A percentile compares a stretch with the other conserved stretches of the same genome.
phyloP scores from a whole-genome alignment of 176 grass and related monocot genomes.

The Tillandsia fasciculata region DNA sequence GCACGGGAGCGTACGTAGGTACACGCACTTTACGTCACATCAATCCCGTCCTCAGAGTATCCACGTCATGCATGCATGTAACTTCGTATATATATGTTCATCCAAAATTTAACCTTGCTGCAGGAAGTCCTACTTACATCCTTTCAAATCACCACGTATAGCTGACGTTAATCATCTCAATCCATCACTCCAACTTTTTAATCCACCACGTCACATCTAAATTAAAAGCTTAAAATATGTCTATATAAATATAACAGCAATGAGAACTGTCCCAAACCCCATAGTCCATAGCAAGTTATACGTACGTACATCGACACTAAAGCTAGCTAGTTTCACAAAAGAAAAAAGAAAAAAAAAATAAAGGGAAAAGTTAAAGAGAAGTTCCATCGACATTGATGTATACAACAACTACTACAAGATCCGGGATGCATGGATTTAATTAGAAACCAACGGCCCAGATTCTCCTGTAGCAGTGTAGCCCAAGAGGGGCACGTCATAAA shows the following conservation, averaged over 20 bases:
- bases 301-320: too few species aligned
- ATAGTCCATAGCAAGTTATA: too few species aligned
- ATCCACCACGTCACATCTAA: conserved; percentile 19
- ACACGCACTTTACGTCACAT: conserved; percentile 33
- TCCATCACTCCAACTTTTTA: conserved; percentile 24
- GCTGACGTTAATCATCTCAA: conserved; percentile 46
- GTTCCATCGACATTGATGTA: background rate
- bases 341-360: too few species aligned
- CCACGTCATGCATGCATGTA: conserved; percentile 33
- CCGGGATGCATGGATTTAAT: conserved; percentile 19
- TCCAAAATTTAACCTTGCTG: background rate
- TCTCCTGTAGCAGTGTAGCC: conserved; percentile 26
- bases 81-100: background rate
- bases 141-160: conserved; percentile 31
- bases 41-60: conserved; percentile 32
- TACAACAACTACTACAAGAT: background rate
- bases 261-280: too few species aligned
- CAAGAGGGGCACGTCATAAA: conserved; percentile 6
- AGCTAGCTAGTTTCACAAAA: too few species aligned
- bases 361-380: background rate
- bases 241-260: background rate
- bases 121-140: conserved; percentile 7
- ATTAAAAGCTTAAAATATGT: background rate
- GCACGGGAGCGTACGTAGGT: background rate
- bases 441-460: conserved; percentile 38